phyloP scores from a whole-genome alignment of 2,329 filamentous ascomycete genomes.

The Aspergillus glaucus region DNA sequence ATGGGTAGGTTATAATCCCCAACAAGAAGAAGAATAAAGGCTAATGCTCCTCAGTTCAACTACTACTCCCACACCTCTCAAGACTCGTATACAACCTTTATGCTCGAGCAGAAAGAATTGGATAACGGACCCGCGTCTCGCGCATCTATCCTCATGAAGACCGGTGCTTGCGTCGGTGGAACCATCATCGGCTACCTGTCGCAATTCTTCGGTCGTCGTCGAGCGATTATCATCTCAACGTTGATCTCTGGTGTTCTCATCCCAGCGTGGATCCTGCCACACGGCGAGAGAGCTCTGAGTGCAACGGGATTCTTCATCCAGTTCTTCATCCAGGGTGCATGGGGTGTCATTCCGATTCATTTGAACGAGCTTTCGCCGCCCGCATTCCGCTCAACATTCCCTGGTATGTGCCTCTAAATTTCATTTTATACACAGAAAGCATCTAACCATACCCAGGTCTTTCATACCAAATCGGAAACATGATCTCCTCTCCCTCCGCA shows the following conservation, averaged over 20 bases:
- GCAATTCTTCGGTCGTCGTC: constrained; percentile 67
- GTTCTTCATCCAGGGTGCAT: constrained; percentile 65
- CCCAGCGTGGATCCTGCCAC: constrained; percentile 62
- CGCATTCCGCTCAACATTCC: constrained; percentile 60
- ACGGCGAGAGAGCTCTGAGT: constrained; percentile 22
- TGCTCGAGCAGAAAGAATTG: constrained; percentile 66
- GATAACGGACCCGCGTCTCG: constrained; percentile 58
- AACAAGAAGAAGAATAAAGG: not conserved
- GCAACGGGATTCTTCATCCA: constrained; percentile 43
- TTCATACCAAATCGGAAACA: constrained; percentile 70
- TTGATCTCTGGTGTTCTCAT: constrained; percentile 64
- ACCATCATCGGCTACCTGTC: constrained; percentile 57
- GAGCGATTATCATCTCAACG: constrained; percentile 49
- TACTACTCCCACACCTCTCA: constrained; percentile 73
- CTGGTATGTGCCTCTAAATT: constrained; percentile 40
- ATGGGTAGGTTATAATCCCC: constrained; percentile 35
- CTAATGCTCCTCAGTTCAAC: constrained; percentile 46
- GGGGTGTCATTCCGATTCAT: constrained; percentile 66
- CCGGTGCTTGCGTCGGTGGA: constrained; percentile 61
- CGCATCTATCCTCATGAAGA: constrained; percentile 78
- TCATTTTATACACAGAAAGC: not conserved
- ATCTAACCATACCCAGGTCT: constrained; percentile 33
- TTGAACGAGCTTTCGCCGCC: constrained; percentile 70
- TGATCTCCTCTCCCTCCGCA: constrained; percentile 53
- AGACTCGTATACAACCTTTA: constrained; percentile 76